phyloP scores from a whole-genome alignment of 371 early-diverging fungal species.

The Nematocida sp. region DNA sequence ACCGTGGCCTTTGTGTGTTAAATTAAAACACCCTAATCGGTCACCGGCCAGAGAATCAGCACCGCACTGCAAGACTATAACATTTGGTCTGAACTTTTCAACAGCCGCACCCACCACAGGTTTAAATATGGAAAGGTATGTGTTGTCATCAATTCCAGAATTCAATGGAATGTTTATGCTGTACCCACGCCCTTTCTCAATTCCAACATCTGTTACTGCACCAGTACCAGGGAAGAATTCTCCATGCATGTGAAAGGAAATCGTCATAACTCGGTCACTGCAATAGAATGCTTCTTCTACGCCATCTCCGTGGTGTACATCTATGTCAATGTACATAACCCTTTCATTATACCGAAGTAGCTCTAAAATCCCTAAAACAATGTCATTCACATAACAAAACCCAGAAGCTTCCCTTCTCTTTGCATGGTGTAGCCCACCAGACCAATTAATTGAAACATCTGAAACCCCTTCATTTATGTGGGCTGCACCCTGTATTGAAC shows the following conservation, averaged over 20 bases:
- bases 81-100: conserved; percentile 77
- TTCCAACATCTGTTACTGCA: conserved; percentile 76
- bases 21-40: conserved; percentile 81
- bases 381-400: conserved; percentile 90
- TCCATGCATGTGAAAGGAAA: conserved; percentile 86
- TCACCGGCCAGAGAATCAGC: conserved; percentile 87
- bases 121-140: conserved; percentile 79
- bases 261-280: conserved; percentile 83
- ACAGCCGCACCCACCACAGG: conserved; percentile 77
- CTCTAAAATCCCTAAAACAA: conserved; percentile 82
- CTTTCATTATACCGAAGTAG: conserved; percentile 75
- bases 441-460: conserved; percentile 86
- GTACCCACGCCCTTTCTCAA: conserved; percentile 71
- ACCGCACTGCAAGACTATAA: conserved; percentile 86
- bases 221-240: conserved; percentile 91
- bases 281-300: conserved; percentile 84
- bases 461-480: conserved; percentile 75
- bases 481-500: conserved; percentile 81
- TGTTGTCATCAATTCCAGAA: conserved; percentile 81
- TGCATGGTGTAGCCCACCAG: conserved; percentile 90
- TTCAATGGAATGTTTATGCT: conserved; percentile 83
- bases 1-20: conserved; percentile 82
- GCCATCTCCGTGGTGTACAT: conserved; percentile 91
- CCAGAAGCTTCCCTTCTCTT: conserved; percentile 84
- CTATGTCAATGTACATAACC: conserved; percentile 86